phyloP scores from a whole-genome alignment of 139 green algal genomes.

The Eudorina sp. region DNA sequence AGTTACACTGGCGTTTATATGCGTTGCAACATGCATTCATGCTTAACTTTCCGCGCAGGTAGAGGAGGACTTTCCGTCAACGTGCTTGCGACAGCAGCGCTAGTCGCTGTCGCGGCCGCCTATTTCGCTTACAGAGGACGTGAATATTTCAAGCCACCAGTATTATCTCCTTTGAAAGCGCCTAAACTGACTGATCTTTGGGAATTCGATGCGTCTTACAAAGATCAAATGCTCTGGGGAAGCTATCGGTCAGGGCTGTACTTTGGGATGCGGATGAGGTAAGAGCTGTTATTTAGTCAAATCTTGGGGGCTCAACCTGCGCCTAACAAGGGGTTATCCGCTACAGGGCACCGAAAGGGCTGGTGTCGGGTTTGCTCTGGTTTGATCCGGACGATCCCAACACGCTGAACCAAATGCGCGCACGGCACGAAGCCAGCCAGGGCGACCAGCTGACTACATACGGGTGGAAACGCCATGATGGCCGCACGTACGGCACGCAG shows the following conservation, averaged over 20 bases:
- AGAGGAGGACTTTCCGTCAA: neutral
- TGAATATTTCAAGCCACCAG: neutral
- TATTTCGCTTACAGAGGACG: neutral
- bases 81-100: neutral
- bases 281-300: too few species aligned
- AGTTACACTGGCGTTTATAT: too few species aligned
- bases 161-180: slow-evolving; percentile 45
- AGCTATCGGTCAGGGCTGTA: slow-evolving; percentile 93
- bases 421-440: slow-evolving; percentile 65
- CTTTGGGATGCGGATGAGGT: slow-evolving; percentile 87
- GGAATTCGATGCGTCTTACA: slow-evolving; percentile 63
- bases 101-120: neutral
- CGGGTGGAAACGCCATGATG: slow-evolving; percentile 91
- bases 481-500: slow-evolving; percentile 83
- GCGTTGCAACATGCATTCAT: too few species aligned
- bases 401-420: slow-evolving; percentile 46
- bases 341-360: slow-evolving; percentile 62
- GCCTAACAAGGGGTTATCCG: too few species aligned
- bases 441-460: slow-evolving; percentile 73
- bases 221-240: slow-evolving; percentile 86
- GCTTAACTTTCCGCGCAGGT: neutral
- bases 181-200: slow-evolving; percentile 57
- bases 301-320: too few species aligned
- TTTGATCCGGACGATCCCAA: slow-evolving; percentile 67
- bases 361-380: slow-evolving; percentile 91